These are phyloP conservation scores for Diaporthe caulivora DNA, from an alignment of 2,329 filamentous ascomycete species.

Conservation along the genomic window DNA sequence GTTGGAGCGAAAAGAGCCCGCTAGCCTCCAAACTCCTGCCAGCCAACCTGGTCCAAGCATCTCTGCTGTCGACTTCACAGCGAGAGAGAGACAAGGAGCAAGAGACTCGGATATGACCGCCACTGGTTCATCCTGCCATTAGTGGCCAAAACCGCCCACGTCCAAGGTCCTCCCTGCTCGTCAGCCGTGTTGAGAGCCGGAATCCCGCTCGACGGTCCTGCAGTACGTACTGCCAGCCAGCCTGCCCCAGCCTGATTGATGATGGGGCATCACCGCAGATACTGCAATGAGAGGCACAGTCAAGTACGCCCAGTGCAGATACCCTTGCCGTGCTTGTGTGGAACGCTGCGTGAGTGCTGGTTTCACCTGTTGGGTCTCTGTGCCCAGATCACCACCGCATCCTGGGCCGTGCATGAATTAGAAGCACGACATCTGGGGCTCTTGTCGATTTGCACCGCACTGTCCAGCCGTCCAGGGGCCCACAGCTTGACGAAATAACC, in stretches of 20 bases:
- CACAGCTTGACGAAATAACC: slow-evolving; percentile 22
- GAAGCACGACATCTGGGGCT: slow-evolving; percentile 14
- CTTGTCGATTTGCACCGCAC: background rate
- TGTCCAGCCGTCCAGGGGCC: slow-evolving; percentile 8
- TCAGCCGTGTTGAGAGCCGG: slow-evolving; percentile 9
- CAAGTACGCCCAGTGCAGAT: background rate
- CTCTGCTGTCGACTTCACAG: slow-evolving; percentile 8
- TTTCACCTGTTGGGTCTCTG: slow-evolving; percentile 6
- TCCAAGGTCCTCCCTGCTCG: slow-evolving; percentile 37
- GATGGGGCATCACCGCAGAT: background rate
- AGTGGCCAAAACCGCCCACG: slow-evolving; percentile 27
- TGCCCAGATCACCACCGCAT: background rate
- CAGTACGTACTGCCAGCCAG: background rate
- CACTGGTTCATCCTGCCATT: slow-evolving; percentile 32
- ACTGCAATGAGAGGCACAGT: background rate
- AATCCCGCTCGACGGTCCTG: background rate
- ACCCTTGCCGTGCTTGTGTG: background rate
- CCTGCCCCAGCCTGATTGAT: background rate
- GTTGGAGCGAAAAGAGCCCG: background rate
- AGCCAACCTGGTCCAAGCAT: background rate
- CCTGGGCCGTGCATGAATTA: slow-evolving; percentile 21
- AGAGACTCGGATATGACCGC: slow-evolving; percentile 37
- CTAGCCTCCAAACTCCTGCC: background rate
- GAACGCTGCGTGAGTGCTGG: background rate
- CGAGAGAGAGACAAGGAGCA: too few species aligned